These are phyloP conservation scores for Chloris gayana DNA, from an alignment of 176 grass and related monocot species.

Conservation along the genomic window DNA sequence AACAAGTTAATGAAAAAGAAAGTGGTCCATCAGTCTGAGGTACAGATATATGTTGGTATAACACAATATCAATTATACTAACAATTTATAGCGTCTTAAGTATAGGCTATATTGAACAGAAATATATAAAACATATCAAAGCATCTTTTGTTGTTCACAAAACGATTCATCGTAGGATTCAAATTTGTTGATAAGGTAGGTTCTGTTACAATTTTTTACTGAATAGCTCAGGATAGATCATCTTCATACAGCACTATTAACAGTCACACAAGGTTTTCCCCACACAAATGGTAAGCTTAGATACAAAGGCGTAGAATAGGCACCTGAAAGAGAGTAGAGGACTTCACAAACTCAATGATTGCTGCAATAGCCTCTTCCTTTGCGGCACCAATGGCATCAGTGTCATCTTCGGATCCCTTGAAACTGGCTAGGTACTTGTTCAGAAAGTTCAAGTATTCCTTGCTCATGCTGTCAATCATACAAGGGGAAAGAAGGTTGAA, in stretches of 20 bases:
- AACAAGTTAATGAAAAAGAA: background rate
- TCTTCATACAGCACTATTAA: background rate
- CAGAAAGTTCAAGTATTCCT: slow-evolving; percentile 80
- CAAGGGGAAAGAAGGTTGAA: background rate
- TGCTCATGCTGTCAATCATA: slow-evolving; percentile 62
- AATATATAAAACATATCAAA: background rate
- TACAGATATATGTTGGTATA: background rate
- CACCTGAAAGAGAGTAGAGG: slow-evolving; percentile 76
- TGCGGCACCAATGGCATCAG: slow-evolving; percentile 55
- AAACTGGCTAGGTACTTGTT: slow-evolving; percentile 87
- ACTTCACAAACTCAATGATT: slow-evolving; percentile 82
- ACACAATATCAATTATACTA: background rate
- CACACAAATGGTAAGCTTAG: background rate
- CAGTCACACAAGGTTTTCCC: background rate
- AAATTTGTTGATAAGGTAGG: background rate
- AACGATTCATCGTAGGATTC: background rate
- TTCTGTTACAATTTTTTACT: background rate
- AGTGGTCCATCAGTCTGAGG: background rate
- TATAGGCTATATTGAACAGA: background rate
- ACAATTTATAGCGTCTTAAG: background rate
- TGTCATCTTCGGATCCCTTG: slow-evolving; percentile 53
- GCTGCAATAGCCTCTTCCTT: slow-evolving; percentile 78
- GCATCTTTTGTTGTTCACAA: background rate
- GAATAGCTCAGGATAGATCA: background rate
- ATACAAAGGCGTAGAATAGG: background rate